Evolutionary conservation across 352 stramenopile genomes (phyloP).

Genomic region (Pseudoperonospora humuli): DNA sequence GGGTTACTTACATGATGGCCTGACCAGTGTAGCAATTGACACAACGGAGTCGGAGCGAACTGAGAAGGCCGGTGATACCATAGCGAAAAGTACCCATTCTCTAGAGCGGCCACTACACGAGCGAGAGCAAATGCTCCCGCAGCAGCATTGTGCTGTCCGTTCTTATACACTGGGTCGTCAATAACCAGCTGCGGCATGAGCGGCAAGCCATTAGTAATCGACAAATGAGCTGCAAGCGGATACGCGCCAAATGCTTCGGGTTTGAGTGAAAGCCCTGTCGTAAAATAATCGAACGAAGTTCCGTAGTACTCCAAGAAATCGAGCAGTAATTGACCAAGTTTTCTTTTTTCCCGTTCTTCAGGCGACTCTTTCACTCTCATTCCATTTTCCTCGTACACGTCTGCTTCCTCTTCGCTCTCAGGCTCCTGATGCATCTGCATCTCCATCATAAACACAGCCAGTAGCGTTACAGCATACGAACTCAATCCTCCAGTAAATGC

Average conservation of each 20-base stretch:
- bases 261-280: conserved; percentile 76
- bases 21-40: conserved; percentile 72
- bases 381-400: neutral
- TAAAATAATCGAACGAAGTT: conserved; percentile 70
- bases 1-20: conserved; percentile 28
- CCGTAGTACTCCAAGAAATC: conserved; percentile 89
- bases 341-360: conserved; percentile 18
- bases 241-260: conserved; percentile 74
- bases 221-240: conserved; percentile 41
- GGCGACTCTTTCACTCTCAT: neutral
- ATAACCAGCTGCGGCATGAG: conserved; percentile 78
- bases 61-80: conserved; percentile 65
- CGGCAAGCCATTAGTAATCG: conserved; percentile 29
- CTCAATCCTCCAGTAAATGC: conserved; percentile 85
- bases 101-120: conserved; percentile 68
- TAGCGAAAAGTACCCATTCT: conserved; percentile 75
- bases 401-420: conserved; percentile 13
- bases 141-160: conserved; percentile 72
- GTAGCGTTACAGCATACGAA: conserved; percentile 81
- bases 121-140: conserved; percentile 71
- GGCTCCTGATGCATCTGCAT: conserved; percentile 48
- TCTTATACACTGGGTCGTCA: conserved; percentile 70
- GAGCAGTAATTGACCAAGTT: conserved; percentile 61
- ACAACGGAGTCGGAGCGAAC: conserved; percentile 74
- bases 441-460: conserved; percentile 79